Conservation (phyloP, 805 yeast species). For the Monosporozyma yasuniensis region DNA sequence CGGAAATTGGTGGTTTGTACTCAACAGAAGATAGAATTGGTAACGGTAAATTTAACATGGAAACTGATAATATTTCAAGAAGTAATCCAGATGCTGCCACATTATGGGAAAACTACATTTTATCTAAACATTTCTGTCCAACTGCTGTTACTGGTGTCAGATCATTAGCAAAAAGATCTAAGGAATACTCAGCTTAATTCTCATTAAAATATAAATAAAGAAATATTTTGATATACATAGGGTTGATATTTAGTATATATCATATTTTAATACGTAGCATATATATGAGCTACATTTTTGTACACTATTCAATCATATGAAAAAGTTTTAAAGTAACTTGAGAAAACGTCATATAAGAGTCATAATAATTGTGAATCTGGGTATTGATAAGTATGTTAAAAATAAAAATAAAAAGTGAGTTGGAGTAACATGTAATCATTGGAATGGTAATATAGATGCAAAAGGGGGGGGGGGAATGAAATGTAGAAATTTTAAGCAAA, state of each 20-base stretch:
- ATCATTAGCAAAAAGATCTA: conserved; percentile 32
- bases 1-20: conserved; percentile 65
- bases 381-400: background rate
- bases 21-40: conserved; percentile 82
- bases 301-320: background rate
- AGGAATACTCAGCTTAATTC: conserved; percentile 14
- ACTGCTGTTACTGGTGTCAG: conserved; percentile 60
- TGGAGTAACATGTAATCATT: background rate
- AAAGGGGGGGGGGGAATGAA: background rate
- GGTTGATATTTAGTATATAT: background rate
- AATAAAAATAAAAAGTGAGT: background rate
- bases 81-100: conserved; percentile 83
- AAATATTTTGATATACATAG: background rate
- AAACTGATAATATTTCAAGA: conserved; percentile 58
- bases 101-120: conserved; percentile 75
- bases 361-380: background rate
- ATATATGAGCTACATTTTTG: background rate
- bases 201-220: background rate
- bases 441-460: background rate
- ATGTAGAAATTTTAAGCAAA: conserved; percentile 8
- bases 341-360: background rate
- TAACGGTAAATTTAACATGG: conserved; percentile 68
- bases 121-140: conserved; percentile 80
- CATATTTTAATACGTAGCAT: background rate
- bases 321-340: background rate